Evolutionary conservation across 2,329 filamentous ascomycete genomes (phyloP), one percentile per base, ranked within the genome.

Genomic region (Dryadomyces sulphureus): DNA sequence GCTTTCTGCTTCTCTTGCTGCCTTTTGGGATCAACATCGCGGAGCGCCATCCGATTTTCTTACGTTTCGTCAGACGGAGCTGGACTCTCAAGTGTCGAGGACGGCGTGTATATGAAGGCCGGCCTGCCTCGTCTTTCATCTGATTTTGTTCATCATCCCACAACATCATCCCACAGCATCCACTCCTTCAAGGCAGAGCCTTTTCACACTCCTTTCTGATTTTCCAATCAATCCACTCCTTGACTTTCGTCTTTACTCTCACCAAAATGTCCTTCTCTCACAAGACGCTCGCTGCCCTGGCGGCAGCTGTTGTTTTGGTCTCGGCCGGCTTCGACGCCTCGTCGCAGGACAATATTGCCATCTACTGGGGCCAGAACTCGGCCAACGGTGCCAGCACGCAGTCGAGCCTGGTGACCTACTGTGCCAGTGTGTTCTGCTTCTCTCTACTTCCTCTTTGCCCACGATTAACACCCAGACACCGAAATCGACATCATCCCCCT

Each of bases 331-430:
- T 75, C 53, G 61, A 68, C 49, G 49, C 70, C 5, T 56, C 55
- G n/a, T 65, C 68, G 1, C 54, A 56, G 2, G 65, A 59, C 43
- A 83, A 81, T 54, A 56, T 84, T 45, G 77, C 72, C 22, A 66
- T 82, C 2, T 84, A 84, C 59, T 84, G 79, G 79, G 80, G 78
- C 5, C 79, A 84, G 56, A 83, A 84, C 57, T 83, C 78, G 0
- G 68, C 65, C 51, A 62, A 65, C 9, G 63, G 68, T 48, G 64
- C 63, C 7, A 54, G 62, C 17, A 64, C 67, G 2, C 79, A 83
- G 57, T 63, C 73, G 52, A 63, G 72, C 4, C 63, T 83, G 5
- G 64, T 67, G 2, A 59, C 67, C 45, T 84, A 82, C 59, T 82
- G 77, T 55, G 59, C 68, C 46, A 70, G 73, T 77, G 58, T 64